A percentile compares a stretch with the other conserved stretches of the same genome.
phyloP scores from a whole-genome alignment of 768 basidiomycete species.

The Galerina marginata region DNA sequence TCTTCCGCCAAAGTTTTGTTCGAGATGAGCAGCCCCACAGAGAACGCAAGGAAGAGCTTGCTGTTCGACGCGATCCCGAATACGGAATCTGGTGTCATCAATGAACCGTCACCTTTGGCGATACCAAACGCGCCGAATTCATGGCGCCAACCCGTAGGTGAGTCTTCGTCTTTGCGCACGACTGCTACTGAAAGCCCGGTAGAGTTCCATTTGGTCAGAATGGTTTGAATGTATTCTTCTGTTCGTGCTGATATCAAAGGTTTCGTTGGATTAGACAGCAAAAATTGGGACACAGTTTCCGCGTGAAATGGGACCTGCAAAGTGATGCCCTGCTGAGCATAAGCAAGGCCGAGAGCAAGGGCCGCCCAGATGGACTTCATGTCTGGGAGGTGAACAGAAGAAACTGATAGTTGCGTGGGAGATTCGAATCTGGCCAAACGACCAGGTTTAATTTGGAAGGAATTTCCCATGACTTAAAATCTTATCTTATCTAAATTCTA shows the following conservation, averaged over 20 bases:
- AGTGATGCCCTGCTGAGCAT: not conserved
- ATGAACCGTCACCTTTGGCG: conserved; percentile 37
- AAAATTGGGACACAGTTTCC: not conserved
- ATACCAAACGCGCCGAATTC: conserved; percentile 46
- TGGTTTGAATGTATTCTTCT: conserved; percentile 28
- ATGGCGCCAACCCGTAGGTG: conserved; percentile 38
- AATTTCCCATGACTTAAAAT: no score
- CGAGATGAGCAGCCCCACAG: conserved; percentile 43
- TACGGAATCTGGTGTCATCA: conserved; percentile 47
- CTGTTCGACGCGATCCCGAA: conserved; percentile 52
- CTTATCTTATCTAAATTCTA: no score
- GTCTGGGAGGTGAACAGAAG: no score
- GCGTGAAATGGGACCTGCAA: not conserved
- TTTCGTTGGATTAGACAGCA: not conserved
- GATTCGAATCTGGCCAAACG: no score
- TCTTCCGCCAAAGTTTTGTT: conserved; percentile 40
- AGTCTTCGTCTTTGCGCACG: conserved; percentile 36
- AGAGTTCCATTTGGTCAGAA: conserved; percentile 42
- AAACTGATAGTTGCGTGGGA: no score
- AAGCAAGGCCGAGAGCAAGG: not conserved
- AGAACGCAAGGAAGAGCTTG: conserved; percentile 46
- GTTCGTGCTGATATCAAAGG: conserved; percentile 29
- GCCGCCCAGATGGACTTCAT: not conserved
- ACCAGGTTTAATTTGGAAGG: no score
- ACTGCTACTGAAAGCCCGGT: conserved; percentile 47